Evolutionary conservation across 2,329 filamentous ascomycete species (phyloP).

Genomic region (Domatiomyces globalis): DNA sequence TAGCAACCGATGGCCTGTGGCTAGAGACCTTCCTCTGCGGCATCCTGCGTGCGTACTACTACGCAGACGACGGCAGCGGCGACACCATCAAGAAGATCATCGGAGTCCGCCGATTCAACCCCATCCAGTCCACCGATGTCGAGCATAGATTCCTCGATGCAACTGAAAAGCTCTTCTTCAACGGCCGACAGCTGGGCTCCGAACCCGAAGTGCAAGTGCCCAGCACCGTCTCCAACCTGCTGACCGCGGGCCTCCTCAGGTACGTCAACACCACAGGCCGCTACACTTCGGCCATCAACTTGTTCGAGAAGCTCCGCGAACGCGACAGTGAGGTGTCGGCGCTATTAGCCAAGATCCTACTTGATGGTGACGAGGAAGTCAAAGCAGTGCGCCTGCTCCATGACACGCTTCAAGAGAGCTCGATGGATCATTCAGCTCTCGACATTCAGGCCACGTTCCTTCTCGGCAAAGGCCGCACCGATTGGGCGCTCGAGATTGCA

Average conservation of each 20-base stretch:
- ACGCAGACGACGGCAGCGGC: slow-evolving; percentile 87
- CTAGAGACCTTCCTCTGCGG: slow-evolving; percentile 95
- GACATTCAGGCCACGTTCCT: slow-evolving; percentile 90
- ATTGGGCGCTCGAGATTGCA: slow-evolving; percentile 80
- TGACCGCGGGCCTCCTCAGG: slow-evolving; percentile 81
- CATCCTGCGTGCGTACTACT: slow-evolving; percentile 85
- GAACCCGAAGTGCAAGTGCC: slow-evolving; percentile 96
- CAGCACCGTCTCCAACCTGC: slow-evolving; percentile 88
- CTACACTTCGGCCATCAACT: slow-evolving; percentile 87
- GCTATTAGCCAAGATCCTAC: slow-evolving; percentile 73
- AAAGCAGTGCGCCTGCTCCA: slow-evolving; percentile 78
- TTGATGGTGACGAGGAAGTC: slow-evolving; percentile 96
- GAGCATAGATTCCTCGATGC: slow-evolving; percentile 93
- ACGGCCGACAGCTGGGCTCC: slow-evolving; percentile 86
- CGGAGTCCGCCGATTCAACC: slow-evolving; percentile 93
- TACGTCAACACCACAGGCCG: slow-evolving; percentile 94
- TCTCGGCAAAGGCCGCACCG: slow-evolving; percentile 71
- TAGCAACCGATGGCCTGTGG: slow-evolving; percentile 89
- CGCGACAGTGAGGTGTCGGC: slow-evolving; percentile 92
- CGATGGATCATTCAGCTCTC: slow-evolving; percentile 95
- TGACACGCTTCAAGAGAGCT: slow-evolving; percentile 74
- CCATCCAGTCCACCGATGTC: slow-evolving; percentile 93
- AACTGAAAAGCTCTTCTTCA: slow-evolving; percentile 88
- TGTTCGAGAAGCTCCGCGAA: slow-evolving; percentile 87
- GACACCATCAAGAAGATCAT: slow-evolving; percentile 94